These are phyloP conservation scores for Nannizziopsis arthrosporioides DNA, from an alignment of 2,329 filamentous ascomycete genomes.

Conservation along the genomic window DNA sequence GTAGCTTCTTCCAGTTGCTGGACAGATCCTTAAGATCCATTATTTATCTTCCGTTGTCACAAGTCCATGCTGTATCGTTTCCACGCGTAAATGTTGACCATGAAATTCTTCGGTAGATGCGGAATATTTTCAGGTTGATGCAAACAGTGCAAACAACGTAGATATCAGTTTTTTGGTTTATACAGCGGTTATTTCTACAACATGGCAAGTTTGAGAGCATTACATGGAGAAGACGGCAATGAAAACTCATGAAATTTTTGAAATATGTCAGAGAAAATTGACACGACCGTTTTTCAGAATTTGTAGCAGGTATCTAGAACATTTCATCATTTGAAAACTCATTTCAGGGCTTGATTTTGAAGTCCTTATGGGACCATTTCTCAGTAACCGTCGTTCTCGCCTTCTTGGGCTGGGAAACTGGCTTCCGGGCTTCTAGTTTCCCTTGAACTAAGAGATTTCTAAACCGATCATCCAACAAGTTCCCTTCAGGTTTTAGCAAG, in stretches of 20 bases:
- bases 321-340: too few relatives aligned
- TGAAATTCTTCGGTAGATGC: not conserved
- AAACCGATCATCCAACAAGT: conserved; percentile 83
- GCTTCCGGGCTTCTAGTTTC: conserved; percentile 72
- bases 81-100: not conserved
- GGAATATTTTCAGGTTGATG: conserved; percentile 1
- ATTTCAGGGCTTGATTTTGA: conserved; percentile 40
- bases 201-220: too few relatives aligned
- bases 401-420: conserved; percentile 70
- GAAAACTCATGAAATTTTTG: too few relatives aligned
- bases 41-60: conserved; percentile 14
- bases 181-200: not conserved
- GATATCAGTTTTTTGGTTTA: not conserved
- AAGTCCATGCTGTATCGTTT: conserved; percentile 1
- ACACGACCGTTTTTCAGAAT: not conserved
- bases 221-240: too few relatives aligned
- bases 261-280: not conserved
- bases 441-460: conserved; percentile 77
- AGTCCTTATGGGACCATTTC: conserved; percentile 98
- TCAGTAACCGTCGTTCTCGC: conserved; percentile 70
- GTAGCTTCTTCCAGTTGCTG: conserved; percentile 42
- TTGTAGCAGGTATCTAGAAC: not conserved
- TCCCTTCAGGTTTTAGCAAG: conserved; percentile 86
- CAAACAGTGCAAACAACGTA: conserved; percentile 14
- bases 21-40: conserved; percentile 38